phyloP scores from a whole-genome alignment of 2,329 filamentous ascomycete species.

The Mycosphaerelloides madeirae region DNA sequence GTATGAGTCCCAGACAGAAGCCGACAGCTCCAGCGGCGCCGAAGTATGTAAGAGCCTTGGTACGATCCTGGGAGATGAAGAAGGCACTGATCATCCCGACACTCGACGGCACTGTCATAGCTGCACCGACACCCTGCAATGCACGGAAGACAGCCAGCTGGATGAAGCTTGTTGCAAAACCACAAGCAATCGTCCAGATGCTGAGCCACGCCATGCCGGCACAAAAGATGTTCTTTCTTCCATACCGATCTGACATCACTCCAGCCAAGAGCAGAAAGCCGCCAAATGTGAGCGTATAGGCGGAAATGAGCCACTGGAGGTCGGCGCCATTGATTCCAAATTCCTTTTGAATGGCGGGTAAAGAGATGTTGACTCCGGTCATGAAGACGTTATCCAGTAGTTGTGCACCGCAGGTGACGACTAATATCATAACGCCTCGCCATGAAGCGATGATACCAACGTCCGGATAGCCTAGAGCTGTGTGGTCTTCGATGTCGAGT shows the following conservation, averaged over 20 bases:
- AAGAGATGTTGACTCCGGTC: conserved; percentile 35
- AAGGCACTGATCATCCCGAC: conserved; percentile 43
- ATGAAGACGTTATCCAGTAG: conserved; percentile 45
- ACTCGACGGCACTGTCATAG: conserved; percentile 45
- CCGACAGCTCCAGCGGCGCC: conserved; percentile 36
- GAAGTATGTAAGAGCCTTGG: conserved; percentile 29
- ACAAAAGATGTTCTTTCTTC: conserved; percentile 37
- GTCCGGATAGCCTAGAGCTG: conserved; percentile 22
- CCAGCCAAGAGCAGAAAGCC: conserved; percentile 31
- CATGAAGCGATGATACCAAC: conserved; percentile 36
- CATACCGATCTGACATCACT: conserved; percentile 37
- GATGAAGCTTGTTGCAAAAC: conserved; percentile 41
- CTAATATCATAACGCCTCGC: conserved; percentile 36
- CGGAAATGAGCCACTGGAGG: conserved; percentile 41
- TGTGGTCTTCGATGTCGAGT: conserved; percentile 1
- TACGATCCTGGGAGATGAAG: conserved; percentile 42
- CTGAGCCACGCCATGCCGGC: conserved; percentile 31
- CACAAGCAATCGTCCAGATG: conserved; percentile 15
- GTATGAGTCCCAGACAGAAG: conserved; percentile 48
- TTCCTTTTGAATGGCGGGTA: conserved; percentile 39
- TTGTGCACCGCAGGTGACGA: conserved; percentile 41
- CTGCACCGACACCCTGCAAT: conserved; percentile 44
- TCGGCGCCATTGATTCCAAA: conserved; percentile 34
- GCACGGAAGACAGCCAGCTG: conserved; percentile 43
- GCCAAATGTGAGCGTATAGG: conserved; percentile 40